Evolutionary conservation across 176 grass and related monocot genomes (phyloP), one percentile per base, ranked within the genome.

Genomic region (Secale cereale): DNA sequence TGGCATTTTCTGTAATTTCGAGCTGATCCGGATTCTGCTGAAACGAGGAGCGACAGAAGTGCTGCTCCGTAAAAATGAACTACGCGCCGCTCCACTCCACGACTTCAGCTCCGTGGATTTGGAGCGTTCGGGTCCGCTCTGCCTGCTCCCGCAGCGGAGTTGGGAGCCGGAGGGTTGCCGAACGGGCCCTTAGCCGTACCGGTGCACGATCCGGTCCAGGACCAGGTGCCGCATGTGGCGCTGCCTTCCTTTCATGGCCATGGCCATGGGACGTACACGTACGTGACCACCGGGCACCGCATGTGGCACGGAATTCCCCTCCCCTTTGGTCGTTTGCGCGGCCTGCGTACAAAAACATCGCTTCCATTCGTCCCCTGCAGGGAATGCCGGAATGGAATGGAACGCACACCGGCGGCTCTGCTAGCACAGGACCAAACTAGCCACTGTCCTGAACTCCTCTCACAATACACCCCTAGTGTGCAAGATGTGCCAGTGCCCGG

Each of bases 251-350:
- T 9, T 3, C 36, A 37, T 37, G 36, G 36, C 43, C 43, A 46
- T 46, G 43, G 43, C 35, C 7, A 37, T 37, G 36, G 33, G 77
- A n/a, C n/a, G n/a, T n/a, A n/a, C 2, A 74, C 39, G 77, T 74
- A 74, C 77, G 77, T 80, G 85, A 80, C 77, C 77, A 48, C 84
- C 71, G 9, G 62, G 46, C 46, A 17, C 15, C 64, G 76, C 84
- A 86, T 79, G 76, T 61, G 61, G 12, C 57, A 56, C 30, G 39
- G 41, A 12, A 25, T 15, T 74, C 52, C 54, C 30, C 48, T 52
- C 2, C 48, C 48, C 5, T 2, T 52, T 19, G 48, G 16, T 16
- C 48, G 48, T 52, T 52, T 52, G 48, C 16, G 15, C 16, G 48
- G 33, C 15, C 12, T 40, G 20, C 78, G 5, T 60, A 60, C 57